These are phyloP conservation scores for Trametes cinnabarina DNA, from an alignment of 768 basidiomycete genomes.

Conservation along the genomic window DNA sequence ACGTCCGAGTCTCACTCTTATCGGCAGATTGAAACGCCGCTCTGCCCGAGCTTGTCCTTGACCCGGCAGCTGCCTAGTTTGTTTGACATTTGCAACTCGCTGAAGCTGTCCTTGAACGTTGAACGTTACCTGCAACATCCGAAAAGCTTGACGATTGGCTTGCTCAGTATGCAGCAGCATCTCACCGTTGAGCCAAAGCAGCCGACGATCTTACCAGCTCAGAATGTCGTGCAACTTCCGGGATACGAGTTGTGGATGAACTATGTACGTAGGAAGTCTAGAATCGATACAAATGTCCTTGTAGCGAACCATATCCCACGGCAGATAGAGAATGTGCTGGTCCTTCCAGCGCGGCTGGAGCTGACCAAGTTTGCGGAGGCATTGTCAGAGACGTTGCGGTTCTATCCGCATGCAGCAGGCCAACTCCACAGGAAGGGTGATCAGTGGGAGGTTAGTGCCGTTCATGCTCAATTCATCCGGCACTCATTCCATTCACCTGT, in stretches of 20 bases:
- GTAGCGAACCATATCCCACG: not conserved
- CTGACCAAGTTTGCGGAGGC: not conserved
- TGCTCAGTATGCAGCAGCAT: not conserved
- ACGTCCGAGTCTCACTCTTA: no score
- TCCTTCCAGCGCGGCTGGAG: slow-evolving; percentile 8
- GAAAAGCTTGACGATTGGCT: no score
- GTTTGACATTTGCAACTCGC: no score
- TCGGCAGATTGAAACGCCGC: no score
- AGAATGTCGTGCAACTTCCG: slow-evolving; percentile 4
- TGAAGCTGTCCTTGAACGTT: no score
- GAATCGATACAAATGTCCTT: no score
- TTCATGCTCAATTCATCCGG: no score
- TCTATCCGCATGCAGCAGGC: slow-evolving; percentile 16
- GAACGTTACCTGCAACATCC: no score
- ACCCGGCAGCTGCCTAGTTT: no score
- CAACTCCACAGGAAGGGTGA: not conserved
- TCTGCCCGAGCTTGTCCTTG: no score
- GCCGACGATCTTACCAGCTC: not conserved
- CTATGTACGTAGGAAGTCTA: no score
- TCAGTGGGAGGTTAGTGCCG: slow-evolving; percentile 8
- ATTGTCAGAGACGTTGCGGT: not conserved
- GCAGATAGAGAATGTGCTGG: slow-evolving; percentile 25
- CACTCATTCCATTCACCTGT: no score
- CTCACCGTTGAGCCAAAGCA: not conserved
- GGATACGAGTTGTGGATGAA: slow-evolving; percentile 22